These are phyloP conservation scores for Salix brachista DNA, from an alignment of 345 rosid species.

Conservation along the genomic window DNA sequence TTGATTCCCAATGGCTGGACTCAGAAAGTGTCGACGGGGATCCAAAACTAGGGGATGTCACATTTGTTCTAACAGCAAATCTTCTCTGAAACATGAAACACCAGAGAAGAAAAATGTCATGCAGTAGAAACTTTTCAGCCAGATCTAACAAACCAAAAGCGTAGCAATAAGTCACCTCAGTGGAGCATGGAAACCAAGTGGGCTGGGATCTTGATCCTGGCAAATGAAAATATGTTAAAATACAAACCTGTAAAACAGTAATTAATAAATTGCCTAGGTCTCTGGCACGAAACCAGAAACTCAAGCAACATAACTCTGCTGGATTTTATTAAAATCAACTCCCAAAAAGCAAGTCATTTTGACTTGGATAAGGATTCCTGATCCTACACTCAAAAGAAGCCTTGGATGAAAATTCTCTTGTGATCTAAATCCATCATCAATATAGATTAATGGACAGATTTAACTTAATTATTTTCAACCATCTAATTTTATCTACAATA, in stretches of 20 bases:
- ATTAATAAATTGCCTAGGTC: not conserved
- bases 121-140: not conserved
- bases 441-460: too few relatives aligned
- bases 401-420: too few relatives aligned
- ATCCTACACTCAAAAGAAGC: not conserved
- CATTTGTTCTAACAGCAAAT: conserved; percentile 30
- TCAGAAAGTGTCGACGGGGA: conserved; percentile 51
- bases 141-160: not conserved
- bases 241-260: not conserved
- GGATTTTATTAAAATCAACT: not conserved
- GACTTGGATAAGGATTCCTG: not conserved
- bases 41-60: conserved; percentile 38
- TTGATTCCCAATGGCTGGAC: conserved; percentile 44
- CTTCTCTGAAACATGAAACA: conserved; percentile 42
- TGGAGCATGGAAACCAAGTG: conserved; percentile 42
- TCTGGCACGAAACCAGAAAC: not conserved
- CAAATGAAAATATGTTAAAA: conserved; percentile 10
- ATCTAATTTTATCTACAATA: not conserved
- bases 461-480: too few relatives aligned
- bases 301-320: not conserved
- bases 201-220: conserved; percentile 48
- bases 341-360: not conserved
- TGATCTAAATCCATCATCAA: too few relatives aligned
- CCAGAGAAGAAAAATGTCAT: conserved; percentile 11
- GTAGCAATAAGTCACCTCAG: conserved; percentile 43